Evolutionary conservation across 352 stramenopile species (phyloP).

Genomic region (Thalassiosira exigua): DNA sequence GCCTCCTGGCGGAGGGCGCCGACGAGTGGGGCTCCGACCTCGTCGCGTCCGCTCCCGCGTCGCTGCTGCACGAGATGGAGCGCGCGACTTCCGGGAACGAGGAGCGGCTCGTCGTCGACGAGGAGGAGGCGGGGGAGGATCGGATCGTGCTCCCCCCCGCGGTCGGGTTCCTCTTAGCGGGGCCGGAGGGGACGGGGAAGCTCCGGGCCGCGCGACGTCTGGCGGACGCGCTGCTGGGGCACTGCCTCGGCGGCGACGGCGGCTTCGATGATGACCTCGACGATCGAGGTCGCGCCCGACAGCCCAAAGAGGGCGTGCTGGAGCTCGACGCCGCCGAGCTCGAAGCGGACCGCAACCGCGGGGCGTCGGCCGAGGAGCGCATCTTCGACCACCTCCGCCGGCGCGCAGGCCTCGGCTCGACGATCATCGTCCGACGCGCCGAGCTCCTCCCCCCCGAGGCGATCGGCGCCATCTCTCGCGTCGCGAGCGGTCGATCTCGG

Average conservation of each 20-base stretch:
- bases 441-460: constrained; percentile 30
- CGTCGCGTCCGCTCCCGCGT: constrained; percentile 12
- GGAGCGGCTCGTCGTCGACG: background rate
- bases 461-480: constrained; percentile 15
- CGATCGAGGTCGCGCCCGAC: too few species aligned
- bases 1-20: constrained; percentile 32
- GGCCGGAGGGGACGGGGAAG: constrained; percentile 42
- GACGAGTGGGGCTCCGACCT: constrained; percentile 34
- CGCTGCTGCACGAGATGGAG: constrained; percentile 1
- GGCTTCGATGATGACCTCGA: background rate
- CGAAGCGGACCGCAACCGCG: background rate
- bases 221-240: constrained; percentile 31
- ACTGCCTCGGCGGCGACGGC: constrained; percentile 11
- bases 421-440: constrained; percentile 47
- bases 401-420: constrained; percentile 36
- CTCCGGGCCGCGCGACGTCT: constrained; percentile 26
- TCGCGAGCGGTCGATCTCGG: constrained; percentile 33
- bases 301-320: background rate
- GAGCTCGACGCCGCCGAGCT: constrained; percentile 3
- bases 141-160: constrained; percentile 39
- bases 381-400: constrained; percentile 44
- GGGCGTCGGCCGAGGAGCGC: constrained; percentile 4
- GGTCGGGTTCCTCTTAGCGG: constrained; percentile 39
- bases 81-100: background rate
- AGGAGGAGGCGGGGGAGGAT: background rate